Evolutionary conservation across 2,329 filamentous ascomycete genomes (phyloP).

Genomic region (Akanthomyces muscarius): DNA sequence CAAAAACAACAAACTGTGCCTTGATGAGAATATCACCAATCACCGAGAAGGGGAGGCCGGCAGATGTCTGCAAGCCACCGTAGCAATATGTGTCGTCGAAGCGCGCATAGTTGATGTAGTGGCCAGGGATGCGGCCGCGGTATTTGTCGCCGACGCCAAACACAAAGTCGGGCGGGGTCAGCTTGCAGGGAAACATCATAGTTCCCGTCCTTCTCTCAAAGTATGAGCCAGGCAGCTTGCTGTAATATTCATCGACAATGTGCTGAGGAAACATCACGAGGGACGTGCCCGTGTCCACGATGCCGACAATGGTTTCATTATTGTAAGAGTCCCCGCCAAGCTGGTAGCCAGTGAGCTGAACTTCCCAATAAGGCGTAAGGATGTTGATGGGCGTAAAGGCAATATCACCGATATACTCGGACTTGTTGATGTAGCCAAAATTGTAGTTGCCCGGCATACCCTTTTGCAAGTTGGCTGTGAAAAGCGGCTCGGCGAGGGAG

Average conservation of each 20-base stretch:
- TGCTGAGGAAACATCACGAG: slow-evolving; percentile 55
- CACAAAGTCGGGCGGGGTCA: slow-evolving; percentile 42
- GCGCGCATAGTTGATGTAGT: slow-evolving; percentile 36
- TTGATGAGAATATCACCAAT: slow-evolving; percentile 41
- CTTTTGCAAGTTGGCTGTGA: slow-evolving; percentile 35
- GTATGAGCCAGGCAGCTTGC: slow-evolving; percentile 47
- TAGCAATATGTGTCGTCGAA: slow-evolving; percentile 30
- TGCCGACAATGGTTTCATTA: slow-evolving; percentile 42
- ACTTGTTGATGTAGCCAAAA: slow-evolving; percentile 49
- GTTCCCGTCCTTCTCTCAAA: slow-evolving; percentile 46
- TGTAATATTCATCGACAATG: slow-evolving; percentile 58
- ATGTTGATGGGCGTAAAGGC: slow-evolving; percentile 50
- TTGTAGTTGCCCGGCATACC: slow-evolving; percentile 35
- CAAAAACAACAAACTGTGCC: slow-evolving; percentile 42
- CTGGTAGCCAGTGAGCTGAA: slow-evolving; percentile 53
- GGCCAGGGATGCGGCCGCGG: slow-evolving; percentile 32
- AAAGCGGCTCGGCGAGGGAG: slow-evolving; percentile 30
- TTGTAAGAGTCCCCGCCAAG: slow-evolving; percentile 37
- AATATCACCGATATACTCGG: slow-evolving; percentile 54
- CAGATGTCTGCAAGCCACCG: slow-evolving; percentile 36
- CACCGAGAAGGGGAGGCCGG: slow-evolving; percentile 35
- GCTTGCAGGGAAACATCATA: slow-evolving; percentile 54
- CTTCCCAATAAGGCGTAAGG: slow-evolving; percentile 58
- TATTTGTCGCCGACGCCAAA: slow-evolving; percentile 32
- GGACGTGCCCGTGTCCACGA: slow-evolving; percentile 69